These are phyloP conservation scores for Ascochyta rabiei DNA, from an alignment of 2,329 filamentous ascomycete species.

Conservation along the genomic window DNA sequence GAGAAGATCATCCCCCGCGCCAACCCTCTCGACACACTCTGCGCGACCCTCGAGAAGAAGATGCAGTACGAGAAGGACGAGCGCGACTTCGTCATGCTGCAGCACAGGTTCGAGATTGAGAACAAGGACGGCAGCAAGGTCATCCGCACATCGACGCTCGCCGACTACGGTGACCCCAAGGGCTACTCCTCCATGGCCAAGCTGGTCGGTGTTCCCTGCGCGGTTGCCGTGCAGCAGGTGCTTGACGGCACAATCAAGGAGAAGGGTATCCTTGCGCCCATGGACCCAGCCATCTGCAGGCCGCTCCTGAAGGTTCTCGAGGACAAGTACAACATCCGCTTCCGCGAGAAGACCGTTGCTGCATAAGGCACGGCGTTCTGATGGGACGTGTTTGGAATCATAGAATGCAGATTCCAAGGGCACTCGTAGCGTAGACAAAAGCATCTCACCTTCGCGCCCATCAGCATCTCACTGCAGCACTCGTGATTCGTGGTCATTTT, in stretches of 20 bases:
- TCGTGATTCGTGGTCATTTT: neutral
- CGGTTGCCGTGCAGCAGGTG: slow-evolving; percentile 76
- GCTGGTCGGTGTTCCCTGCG: slow-evolving; percentile 77
- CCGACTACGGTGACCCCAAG: slow-evolving; percentile 79
- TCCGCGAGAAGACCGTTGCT: slow-evolving; percentile 68
- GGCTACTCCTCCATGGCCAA: slow-evolving; percentile 86
- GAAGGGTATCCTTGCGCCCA: slow-evolving; percentile 78
- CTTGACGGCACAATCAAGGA: slow-evolving; percentile 74
- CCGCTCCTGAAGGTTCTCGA: slow-evolving; percentile 79
- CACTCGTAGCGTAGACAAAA: slow-evolving; percentile 27
- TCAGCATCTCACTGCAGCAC: neutral
- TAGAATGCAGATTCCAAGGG: slow-evolving; percentile 13
- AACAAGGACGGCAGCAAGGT: slow-evolving; percentile 78
- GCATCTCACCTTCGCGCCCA: slow-evolving; percentile 8
- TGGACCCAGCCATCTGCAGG: slow-evolving; percentile 72
- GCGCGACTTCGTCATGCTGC: slow-evolving; percentile 80
- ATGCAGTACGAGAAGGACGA: slow-evolving; percentile 85
- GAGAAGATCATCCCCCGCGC: slow-evolving; percentile 72
- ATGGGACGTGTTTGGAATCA: slow-evolving; percentile 1
- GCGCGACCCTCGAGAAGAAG: slow-evolving; percentile 86
- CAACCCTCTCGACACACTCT: slow-evolving; percentile 89
- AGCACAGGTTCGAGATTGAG: slow-evolving; percentile 86
- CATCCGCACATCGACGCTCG: slow-evolving; percentile 79
- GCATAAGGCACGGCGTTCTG: slow-evolving; percentile 20
- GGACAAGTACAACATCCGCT: slow-evolving; percentile 75